A percentile compares a stretch with the other conserved stretches of the same genome.
phyloP scores from a whole-genome alignment of 176 grass and related monocot genomes.

The Carex kokanica region DNA sequence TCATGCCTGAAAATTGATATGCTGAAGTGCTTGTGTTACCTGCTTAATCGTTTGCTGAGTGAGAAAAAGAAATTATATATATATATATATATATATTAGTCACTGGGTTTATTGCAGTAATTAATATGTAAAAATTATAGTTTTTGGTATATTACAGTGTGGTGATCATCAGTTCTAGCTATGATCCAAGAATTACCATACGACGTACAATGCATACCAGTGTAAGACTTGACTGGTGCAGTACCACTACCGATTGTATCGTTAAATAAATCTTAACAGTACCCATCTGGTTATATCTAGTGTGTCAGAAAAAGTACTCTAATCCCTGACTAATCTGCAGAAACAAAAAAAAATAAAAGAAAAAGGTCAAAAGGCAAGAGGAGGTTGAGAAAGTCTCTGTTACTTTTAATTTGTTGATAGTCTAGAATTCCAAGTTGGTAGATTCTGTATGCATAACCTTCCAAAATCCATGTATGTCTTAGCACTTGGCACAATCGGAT shows the following conservation, averaged over 20 bases:
- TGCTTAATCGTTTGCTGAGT: not conserved
- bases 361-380: not conserved
- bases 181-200: not conserved
- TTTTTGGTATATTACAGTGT: constrained; percentile 5
- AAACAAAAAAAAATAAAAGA: not conserved
- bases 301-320: not conserved
- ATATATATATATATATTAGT: not conserved
- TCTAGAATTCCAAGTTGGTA: not conserved
- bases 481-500: not conserved
- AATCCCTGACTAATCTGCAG: not conserved
- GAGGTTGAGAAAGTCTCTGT: not conserved
- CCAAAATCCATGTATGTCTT: not conserved
- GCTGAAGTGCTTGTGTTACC: not conserved
- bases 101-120: not conserved
- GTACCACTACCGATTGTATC: not conserved
- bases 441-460: not conserved
- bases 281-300: not conserved
- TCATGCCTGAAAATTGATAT: constrained; percentile 17
- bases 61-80: not conserved
- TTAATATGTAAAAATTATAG: not conserved
- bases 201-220: not conserved
- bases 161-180: not conserved
- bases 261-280: not conserved
- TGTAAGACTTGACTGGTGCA: not conserved
- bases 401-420: not conserved